A percentile compares a stretch with the other conserved stretches of the same genome.
Evolutionary conservation across 306 rosid species (phyloP).

Genomic region (Phaseolus lunatus): DNA sequence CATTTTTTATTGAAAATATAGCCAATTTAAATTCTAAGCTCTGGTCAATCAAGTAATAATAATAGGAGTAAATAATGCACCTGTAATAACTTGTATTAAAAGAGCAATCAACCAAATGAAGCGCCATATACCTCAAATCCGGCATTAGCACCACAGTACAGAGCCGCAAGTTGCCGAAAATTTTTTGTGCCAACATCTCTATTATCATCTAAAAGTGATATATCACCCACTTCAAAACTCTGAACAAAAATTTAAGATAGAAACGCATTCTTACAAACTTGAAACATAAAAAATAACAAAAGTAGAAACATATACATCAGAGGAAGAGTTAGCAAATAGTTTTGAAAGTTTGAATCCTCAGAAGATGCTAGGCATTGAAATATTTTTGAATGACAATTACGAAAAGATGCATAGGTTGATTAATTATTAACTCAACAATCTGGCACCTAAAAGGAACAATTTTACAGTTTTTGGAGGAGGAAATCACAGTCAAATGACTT

Average conservation of each 20-base stretch:
- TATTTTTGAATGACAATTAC: background rate
- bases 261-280: background rate
- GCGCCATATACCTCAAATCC: conserved; percentile 80
- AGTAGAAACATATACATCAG: conserved; percentile 4
- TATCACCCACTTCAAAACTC: conserved; percentile 96
- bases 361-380: background rate
- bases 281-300: background rate
- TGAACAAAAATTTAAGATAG: conserved; percentile 42
- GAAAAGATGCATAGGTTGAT: background rate
- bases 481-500: background rate
- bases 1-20: background rate
- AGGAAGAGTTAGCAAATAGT: conserved; percentile 9
- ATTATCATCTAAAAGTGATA: conserved; percentile 66
- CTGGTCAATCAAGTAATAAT: background rate
- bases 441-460: background rate
- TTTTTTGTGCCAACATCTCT: conserved; percentile 90
- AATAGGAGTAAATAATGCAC: background rate
- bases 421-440: background rate
- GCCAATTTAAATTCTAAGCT: background rate
- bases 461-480: background rate
- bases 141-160: conserved; percentile 82
- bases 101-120: conserved; percentile 36
- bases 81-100: conserved; percentile 24
- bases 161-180: conserved; percentile 80
- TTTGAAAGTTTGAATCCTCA: background rate